Evolutionary conservation across 768 basidiomycete genomes (phyloP), one percentile per base, ranked within the genome.

Genomic region (Hemileccinum rubropunctum): DNA sequence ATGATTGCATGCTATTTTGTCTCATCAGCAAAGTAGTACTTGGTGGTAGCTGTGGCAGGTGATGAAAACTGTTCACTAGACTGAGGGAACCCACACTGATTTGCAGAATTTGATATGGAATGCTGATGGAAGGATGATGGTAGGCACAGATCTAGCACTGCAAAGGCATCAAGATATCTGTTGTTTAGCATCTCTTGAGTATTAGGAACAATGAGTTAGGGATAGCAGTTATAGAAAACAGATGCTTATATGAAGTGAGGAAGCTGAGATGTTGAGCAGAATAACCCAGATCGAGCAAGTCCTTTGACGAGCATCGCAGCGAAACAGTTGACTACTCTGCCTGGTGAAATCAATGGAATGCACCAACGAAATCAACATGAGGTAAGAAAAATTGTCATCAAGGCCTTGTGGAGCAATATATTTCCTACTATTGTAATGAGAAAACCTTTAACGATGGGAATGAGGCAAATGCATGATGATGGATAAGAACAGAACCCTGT

Each of bases 41-140:
- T 54, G 26, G 33, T 27, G 13, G 49, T 54, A 36, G 48, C 30
- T 17, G 35, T 7, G 6, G 36, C 35, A 9, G 53, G 53, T 6
- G 52, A 45, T 13, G 28, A 21, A 6, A 26, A 33, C 12, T 54
- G 53, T 28, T 37, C 35, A 4, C 30, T 42, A 5, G 53, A 48
- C 21, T 42, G 40, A 13, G 53, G 53, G 15, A 42, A 54, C 40
- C 53, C 48, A 11, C 23, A 51, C 14, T 42, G 53, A 43, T 54
- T 46, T 10, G 21, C 48, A n/a, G 34, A 44, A 10, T 45, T 36
- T n/a, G 34, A 36, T 11, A 6, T 20, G 14, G 48, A 36, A 42
- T 26, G 41, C n/a, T n/a, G n/a, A 3, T 49, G 27, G 15, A 30
- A 17, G 27, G 34, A 42, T 4, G 48, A 49, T 3, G 42, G 18